These are phyloP conservation scores for Auricularia sp. DNA, from an alignment of 768 basidiomycete genomes.

Conservation along the genomic window DNA sequence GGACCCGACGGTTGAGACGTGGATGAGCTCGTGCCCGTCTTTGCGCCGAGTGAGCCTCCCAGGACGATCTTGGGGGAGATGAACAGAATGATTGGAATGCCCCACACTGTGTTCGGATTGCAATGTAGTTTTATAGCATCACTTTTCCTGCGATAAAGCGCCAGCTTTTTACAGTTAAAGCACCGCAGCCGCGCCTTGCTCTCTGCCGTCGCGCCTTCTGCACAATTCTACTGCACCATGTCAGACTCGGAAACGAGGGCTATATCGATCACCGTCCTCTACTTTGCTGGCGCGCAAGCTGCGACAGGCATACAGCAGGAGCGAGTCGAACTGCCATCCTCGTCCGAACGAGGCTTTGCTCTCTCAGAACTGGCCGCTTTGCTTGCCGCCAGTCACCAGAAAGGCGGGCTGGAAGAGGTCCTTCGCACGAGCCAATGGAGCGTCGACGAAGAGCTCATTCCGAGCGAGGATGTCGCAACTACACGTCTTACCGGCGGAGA, in stretches of 20 bases:
- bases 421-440: constrained; percentile 64
- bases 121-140: too few relatives aligned
- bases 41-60: too few relatives aligned
- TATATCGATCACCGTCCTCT: constrained; percentile 27
- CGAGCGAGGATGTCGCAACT: constrained; percentile 34
- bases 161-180: too few relatives aligned
- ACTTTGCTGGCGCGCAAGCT: constrained; percentile 60
- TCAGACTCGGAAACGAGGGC: too few relatives aligned
- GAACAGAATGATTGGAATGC: too few relatives aligned
- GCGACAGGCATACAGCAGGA: constrained; percentile 52
- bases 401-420: constrained; percentile 39
- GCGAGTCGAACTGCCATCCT: constrained; percentile 34
- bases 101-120: too few relatives aligned
- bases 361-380: constrained; percentile 41
- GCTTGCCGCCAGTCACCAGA: constrained; percentile 47
- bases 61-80: too few relatives aligned
- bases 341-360: constrained; percentile 31
- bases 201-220: too few relatives aligned
- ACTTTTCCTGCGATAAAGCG: too few relatives aligned
- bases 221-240: too few relatives aligned
- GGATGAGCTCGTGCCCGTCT: neutral
- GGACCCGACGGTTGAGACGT: neutral
- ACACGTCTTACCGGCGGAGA: constrained; percentile 56
- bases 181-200: too few relatives aligned
- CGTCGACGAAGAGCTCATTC: constrained; percentile 69